phyloP scores from a whole-genome alignment of 2,329 filamentous ascomycete genomes.

The Neocucurbitaria cava region DNA sequence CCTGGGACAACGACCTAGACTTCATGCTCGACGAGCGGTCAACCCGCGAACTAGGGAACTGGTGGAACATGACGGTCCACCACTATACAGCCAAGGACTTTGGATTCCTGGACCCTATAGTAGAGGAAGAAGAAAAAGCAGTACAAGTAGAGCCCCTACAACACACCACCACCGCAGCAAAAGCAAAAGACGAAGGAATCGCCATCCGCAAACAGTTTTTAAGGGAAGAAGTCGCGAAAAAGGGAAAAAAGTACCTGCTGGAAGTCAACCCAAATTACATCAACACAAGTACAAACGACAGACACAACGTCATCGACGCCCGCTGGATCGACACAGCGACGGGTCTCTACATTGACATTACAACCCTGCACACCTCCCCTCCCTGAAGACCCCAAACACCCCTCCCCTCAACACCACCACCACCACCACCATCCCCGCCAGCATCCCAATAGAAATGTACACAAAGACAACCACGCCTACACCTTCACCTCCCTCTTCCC shows the following conservation, averaged over 20 bases:
- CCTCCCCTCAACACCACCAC: slow-evolving; percentile 25
- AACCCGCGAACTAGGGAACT: slow-evolving; percentile 62
- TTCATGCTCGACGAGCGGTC: slow-evolving; percentile 64
- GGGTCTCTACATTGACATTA: slow-evolving; percentile 69
- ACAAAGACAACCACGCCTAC: slow-evolving; percentile 65
- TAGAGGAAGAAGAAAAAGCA: too few species aligned
- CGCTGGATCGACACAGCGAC: slow-evolving; percentile 67
- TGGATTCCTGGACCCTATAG: slow-evolving; percentile 6
- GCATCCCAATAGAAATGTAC: slow-evolving; percentile 27
- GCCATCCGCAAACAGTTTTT: not conserved
- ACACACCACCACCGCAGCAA: too few species aligned
- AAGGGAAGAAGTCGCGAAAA: slow-evolving; percentile 17
- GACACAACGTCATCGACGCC: slow-evolving; percentile 64
- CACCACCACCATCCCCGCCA: not conserved
- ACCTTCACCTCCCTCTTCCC: slow-evolving; percentile 62
- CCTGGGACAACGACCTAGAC: slow-evolving; percentile 68
- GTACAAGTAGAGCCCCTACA: too few species aligned
- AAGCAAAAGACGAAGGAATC: slow-evolving; percentile 32
- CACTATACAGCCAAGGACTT: slow-evolving; percentile 28
- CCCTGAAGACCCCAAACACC: slow-evolving; percentile 12
- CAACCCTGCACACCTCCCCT: slow-evolving; percentile 58
- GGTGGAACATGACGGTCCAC: slow-evolving; percentile 69
- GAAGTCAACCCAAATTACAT: slow-evolving; percentile 66
- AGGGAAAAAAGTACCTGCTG: slow-evolving; percentile 57
- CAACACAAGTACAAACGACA: slow-evolving; percentile 54